Evolutionary conservation across 768 basidiomycete species (phyloP), one percentile per base, ranked within the genome.

Genomic region (Trametopsis cervina): DNA sequence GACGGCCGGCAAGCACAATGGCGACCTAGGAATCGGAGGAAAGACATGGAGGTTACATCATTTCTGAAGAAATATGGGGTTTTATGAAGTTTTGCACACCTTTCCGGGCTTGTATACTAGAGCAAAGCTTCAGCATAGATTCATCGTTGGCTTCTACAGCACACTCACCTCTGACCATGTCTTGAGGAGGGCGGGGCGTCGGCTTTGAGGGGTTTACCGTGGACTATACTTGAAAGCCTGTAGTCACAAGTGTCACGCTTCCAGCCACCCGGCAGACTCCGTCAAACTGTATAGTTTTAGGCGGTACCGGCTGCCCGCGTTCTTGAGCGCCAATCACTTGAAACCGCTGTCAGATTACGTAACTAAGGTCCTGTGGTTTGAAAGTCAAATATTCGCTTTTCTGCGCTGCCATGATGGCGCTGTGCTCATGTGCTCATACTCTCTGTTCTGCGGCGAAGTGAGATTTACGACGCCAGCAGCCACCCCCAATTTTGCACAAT

Each of bases 1-100:
- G 96, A 66, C 96, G 93, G 66, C 96, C 96, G 73, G 93, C 89
- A 66, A 98, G 89, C 69, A 97, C 83, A 73, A 98, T 93, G 57
- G 90, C 91, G 60, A 94, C 90, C 89, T 91, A 55, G 3, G 12
- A 15, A 45, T 22, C 21, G 42, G 25, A 44, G 29, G 38, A 46
- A 40, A 45, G 12, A 24, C 51, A 44, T 45, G 26, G 40, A 45
- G 27, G 21, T 12, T n/a, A 24, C 24, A 17, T 35, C 10, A 23
- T 18, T 18, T 35, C 38, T 49, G 26, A n/a, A 13, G 46, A 21
- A 40, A 27, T 37, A 51, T 27, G 20, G 12, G 23, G 29, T 21
- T n/a, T 7, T 2, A 26, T 15, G 13, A 33, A 25, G n/a, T 47
- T 49, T 10, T 20, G 17, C 46, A 23, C 60, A 91, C 89, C 80